Evolutionary conservation across 2,329 filamentous ascomycete species (phyloP).

Genomic region (Claviceps sp.): DNA sequence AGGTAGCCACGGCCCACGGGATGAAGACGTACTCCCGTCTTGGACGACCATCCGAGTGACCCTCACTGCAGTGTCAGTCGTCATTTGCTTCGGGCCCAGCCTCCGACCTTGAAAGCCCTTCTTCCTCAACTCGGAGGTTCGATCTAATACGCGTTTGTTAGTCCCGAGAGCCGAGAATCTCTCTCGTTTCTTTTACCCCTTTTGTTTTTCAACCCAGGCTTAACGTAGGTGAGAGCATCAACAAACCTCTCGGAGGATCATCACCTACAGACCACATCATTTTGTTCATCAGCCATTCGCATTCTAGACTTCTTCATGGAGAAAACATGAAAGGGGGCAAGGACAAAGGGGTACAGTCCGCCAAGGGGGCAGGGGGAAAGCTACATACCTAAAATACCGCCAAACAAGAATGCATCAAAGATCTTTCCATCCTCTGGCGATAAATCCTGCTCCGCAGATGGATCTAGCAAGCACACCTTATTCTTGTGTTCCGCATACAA

Average conservation of each 20-base stretch:
- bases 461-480: constrained; percentile 80
- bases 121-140: constrained; percentile 87
- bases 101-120: constrained; percentile 84
- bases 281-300: too few species aligned
- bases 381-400: constrained; percentile 73
- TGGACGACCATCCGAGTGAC: constrained; percentile 85
- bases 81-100: constrained; percentile 91
- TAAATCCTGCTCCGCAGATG: constrained; percentile 67
- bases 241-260: constrained; percentile 77
- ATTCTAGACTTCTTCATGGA: too few species aligned
- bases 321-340: background rate
- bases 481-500: constrained; percentile 62
- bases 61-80: constrained; percentile 89
- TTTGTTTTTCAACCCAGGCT: background rate
- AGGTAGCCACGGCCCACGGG: too few species aligned
- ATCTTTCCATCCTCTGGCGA: constrained; percentile 65
- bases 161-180: constrained; percentile 1
- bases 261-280: constrained; percentile 47
- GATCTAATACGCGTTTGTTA: constrained; percentile 41
- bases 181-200: background rate
- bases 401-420: constrained; percentile 91
- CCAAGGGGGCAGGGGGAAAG: background rate
- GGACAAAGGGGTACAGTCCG: background rate
- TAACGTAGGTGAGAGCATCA: background rate
- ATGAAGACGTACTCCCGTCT: constrained; percentile 51